Conservation (phyloP, 306 rosid genomes). For the Canavalia gladiata region DNA sequence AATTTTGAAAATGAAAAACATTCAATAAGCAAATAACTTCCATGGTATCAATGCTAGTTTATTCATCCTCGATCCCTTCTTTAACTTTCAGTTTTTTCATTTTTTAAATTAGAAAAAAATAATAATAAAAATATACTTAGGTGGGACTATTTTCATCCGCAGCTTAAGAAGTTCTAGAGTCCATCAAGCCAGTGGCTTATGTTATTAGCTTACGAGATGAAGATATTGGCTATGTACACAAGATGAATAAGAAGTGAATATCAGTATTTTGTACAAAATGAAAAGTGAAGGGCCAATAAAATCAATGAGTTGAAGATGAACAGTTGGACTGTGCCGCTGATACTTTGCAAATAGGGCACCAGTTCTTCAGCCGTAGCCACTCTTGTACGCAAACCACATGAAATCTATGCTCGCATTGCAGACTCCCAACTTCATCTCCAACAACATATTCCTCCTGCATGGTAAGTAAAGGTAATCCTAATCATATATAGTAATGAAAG, state of each 20-base stretch:
- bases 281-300: slow-evolving; percentile 31
- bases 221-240: slow-evolving; percentile 57
- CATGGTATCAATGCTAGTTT: neutral
- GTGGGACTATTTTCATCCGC: slow-evolving; percentile 46
- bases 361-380: slow-evolving; percentile 85
- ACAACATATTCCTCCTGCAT: slow-evolving; percentile 76
- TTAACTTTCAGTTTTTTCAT: neutral
- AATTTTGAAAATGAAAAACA: neutral
- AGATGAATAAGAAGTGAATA: slow-evolving; percentile 40
- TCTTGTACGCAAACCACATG: slow-evolving; percentile 73
- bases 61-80: neutral
- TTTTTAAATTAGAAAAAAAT: neutral
- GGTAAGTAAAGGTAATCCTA: neutral
- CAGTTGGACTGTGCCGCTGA: slow-evolving; percentile 51
- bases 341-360: slow-evolving; percentile 91
- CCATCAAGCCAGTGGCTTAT: slow-evolving; percentile 48
- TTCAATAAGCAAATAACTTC: neutral
- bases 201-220: slow-evolving; percentile 54
- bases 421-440: slow-evolving; percentile 77
- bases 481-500: slow-evolving; percentile 9
- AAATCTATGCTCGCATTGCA: slow-evolving; percentile 74
- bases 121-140: neutral
- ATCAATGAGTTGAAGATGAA: slow-evolving; percentile 51
- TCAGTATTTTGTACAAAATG: slow-evolving; percentile 42
- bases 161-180: slow-evolving; percentile 45